Conservation (phyloP, 371 early-diverging fungal genomes). For the Mucor irregularis region DNA sequence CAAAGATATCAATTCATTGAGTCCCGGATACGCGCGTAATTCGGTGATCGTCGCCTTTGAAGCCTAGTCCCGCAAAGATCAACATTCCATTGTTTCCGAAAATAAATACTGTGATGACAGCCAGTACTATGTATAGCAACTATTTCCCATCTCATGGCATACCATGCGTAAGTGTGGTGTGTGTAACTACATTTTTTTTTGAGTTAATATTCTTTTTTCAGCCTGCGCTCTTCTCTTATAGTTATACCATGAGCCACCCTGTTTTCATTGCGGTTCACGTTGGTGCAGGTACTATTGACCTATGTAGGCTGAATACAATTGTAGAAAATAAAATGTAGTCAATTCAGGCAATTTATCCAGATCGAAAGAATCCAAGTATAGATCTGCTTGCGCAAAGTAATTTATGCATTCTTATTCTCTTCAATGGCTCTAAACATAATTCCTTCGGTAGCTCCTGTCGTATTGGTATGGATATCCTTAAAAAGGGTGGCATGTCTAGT, state of each 20-base stretch:
- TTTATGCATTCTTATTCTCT: neutral
- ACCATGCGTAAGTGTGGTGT: no score
- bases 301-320: neutral
- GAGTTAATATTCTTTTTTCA: neutral
- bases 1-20: no score
- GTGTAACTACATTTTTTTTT: neutral
- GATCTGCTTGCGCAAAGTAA: slow-evolving; percentile 51
- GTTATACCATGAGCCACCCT: slow-evolving; percentile 20
- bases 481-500: slow-evolving; percentile 17
- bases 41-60: no score
- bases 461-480: slow-evolving; percentile 29
- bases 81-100: no score
- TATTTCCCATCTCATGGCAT: no score
- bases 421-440: neutral
- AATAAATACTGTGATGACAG: no score
- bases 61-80: no score
- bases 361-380: slow-evolving; percentile 44
- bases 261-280: slow-evolving; percentile 62
- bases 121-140: no score
- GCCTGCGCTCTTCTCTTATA: no score
- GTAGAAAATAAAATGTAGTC: neutral
- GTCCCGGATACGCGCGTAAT: no score
- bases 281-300: slow-evolving; percentile 49
- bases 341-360: slow-evolving; percentile 37
- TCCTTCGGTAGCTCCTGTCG: slow-evolving; percentile 30